phyloP scores from a whole-genome alignment of 169 alveolate genomes.

The Perkinsus olseni region DNA sequence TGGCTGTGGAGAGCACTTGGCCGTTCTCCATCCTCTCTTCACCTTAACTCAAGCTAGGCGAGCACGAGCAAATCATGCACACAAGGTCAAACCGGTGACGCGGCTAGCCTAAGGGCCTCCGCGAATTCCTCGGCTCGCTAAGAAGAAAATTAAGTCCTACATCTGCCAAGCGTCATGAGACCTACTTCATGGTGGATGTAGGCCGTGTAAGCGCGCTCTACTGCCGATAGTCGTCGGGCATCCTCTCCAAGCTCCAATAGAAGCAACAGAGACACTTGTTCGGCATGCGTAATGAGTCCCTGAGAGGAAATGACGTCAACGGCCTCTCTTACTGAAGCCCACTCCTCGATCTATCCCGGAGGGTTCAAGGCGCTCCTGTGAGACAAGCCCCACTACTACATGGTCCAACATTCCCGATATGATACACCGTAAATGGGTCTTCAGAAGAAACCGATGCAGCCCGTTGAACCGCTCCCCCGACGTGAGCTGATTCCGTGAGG shows the following conservation, averaged over 20 bases:
- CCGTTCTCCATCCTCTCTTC: too few species aligned
- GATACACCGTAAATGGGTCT: not conserved
- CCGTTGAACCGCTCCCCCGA: not conserved
- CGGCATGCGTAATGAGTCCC: not conserved
- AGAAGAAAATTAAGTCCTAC: not conserved
- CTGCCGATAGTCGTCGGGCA: not conserved
- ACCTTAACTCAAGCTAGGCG: not conserved
- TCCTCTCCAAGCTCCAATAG: not conserved
- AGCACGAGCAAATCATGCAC: not conserved
- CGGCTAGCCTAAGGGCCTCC: not conserved
- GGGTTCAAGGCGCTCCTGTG: too few species aligned
- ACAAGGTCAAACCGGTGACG: not conserved
- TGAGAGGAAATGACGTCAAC: not conserved
- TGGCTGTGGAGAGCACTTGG: not conserved
- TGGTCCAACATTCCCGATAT: not conserved
- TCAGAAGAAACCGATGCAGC: not conserved
- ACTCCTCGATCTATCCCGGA: too few species aligned
- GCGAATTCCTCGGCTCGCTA: not conserved
- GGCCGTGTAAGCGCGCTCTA: not conserved
- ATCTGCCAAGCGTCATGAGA: not conserved
- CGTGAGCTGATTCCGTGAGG: not conserved
- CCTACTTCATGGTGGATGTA: not conserved
- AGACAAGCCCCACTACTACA: not conserved
- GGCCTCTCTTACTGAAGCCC: not conserved
- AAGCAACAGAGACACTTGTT: not conserved